Evolutionary conservation across 2,329 filamentous ascomycete species (phyloP), one percentile per base, ranked within the genome.

Genomic region (Madurella mycetomatis): DNA sequence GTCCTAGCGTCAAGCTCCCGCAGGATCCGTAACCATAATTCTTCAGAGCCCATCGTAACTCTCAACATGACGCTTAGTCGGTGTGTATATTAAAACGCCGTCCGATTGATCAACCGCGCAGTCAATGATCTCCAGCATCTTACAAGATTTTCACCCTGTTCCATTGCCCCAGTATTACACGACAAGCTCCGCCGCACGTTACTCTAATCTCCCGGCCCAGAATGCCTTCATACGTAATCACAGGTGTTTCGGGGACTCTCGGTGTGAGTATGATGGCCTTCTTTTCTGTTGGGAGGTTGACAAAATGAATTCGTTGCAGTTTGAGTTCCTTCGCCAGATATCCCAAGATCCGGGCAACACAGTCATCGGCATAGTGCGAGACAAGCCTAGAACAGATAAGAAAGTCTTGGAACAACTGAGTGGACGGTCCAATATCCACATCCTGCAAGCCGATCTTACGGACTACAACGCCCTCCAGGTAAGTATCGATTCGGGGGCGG

Each of bases 301-400:
- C n/a, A n/a, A n/a, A 18, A 9, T 11, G 31, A 81, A 79, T 80
- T 72, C 49, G 78, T 81, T 62, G 55, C 30, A 81, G 79, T 80
- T 72, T 49, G 78, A 73, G 56, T 77, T 81, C 62, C 56, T 82
- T 30, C 66, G 65, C n/a, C 68, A 76, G 30, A 58, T 79, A 3
- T 78, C 78, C 1, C 60, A 63, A 17, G 65, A 78, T 56, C 63
- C 72, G 2, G 51, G 61, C n/a, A 78, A 78, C 59, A 65, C 65
- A 0, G 71, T 80, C 45, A 64, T 80, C 47, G 77, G 76, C 4
- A 64, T 79, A 0, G 77, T 76, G 17, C 76, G 78, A 17, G 63
- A 79, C 64, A 78, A 77, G 57, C 57, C 63, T 1, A 64, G 65
- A 0, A 74, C 76, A 2, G 71, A 79, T 19, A 67, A 73, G 49